These are phyloP conservation scores for Roridomyces roridus DNA, from an alignment of 768 basidiomycete species.

Conservation along the genomic window DNA sequence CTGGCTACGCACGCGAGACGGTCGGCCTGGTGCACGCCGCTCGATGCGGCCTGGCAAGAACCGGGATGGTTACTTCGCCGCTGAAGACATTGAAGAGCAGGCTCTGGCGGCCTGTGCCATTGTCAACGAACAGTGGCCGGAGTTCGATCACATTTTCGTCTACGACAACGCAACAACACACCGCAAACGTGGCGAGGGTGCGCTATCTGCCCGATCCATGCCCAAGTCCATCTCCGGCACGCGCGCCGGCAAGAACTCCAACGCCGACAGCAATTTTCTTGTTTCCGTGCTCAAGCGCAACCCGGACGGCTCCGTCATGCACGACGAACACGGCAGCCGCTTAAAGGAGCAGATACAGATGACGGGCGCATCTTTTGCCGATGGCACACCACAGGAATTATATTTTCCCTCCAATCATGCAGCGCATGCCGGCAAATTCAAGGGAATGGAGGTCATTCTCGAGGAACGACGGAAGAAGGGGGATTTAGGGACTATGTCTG, in stretches of 20 bases:
- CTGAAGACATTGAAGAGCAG: slow-evolving; percentile 12
- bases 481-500: too few species aligned
- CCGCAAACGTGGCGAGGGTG: slow-evolving; percentile 25
- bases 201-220: slow-evolving; percentile 27
- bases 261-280: too few species aligned
- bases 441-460: too few species aligned
- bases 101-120: slow-evolving; percentile 28
- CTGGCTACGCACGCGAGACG: slow-evolving; percentile 29
- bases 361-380: slow-evolving; percentile 11
- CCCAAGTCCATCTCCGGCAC: slow-evolving; percentile 15
- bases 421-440: too few species aligned
- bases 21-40: slow-evolving; percentile 13
- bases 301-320: not conserved
- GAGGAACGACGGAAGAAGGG: too few species aligned
- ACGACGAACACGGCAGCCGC: not conserved
- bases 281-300: not conserved
- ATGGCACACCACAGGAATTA: too few species aligned
- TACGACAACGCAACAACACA: not conserved
- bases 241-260: too few species aligned
- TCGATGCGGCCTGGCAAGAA: slow-evolving; percentile 29
- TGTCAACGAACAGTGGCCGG: slow-evolving; percentile 26
- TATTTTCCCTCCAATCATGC: too few species aligned
- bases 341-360: slow-evolving; percentile 10
- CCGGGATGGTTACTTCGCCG: slow-evolving; percentile 29
- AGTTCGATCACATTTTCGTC: not conserved